Percentiles rank a stretch among this genome's conserved stretches.
These are phyloP conservation scores for Syzygium aromaticum DNA, from an alignment of 345 rosid genomes.

Conservation along the genomic window DNA sequence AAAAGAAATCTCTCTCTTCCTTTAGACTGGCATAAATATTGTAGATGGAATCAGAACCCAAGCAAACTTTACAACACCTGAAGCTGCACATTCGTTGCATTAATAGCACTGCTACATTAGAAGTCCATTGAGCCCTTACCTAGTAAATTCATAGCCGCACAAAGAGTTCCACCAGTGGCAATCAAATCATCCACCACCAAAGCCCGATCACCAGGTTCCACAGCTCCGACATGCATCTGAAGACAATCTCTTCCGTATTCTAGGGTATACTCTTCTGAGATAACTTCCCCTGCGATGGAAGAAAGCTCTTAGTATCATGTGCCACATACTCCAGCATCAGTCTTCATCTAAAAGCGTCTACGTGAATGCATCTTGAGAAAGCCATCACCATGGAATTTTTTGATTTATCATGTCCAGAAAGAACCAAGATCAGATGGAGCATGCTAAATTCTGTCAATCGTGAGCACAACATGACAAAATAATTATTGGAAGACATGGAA, in stretches of 20 bases:
- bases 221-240: conserved; percentile 94
- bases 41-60: neutral
- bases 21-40: neutral
- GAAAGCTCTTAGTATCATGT: neutral
- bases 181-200: conserved; percentile 86
- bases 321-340: neutral
- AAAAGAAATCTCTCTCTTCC: neutral
- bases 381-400: neutral
- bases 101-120: neutral
- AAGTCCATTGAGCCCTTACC: conserved; percentile 27
- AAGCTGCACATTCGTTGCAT: neutral
- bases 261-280: conserved; percentile 72
- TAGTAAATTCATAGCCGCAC: conserved; percentile 87
- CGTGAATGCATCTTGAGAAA: neutral
- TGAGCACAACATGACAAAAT: neutral
- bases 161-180: conserved; percentile 97
- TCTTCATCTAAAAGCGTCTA: neutral
- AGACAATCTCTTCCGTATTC: conserved; percentile 92
- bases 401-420: neutral
- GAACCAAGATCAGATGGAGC: neutral
- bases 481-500: neutral
- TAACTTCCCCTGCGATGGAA: conserved; percentile 54
- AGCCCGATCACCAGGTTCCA: conserved; percentile 63
- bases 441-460: neutral
- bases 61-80: neutral